Evolutionary conservation across 2,329 filamentous ascomycete genomes (phyloP).

Genomic region (Cytospora leucostoma): DNA sequence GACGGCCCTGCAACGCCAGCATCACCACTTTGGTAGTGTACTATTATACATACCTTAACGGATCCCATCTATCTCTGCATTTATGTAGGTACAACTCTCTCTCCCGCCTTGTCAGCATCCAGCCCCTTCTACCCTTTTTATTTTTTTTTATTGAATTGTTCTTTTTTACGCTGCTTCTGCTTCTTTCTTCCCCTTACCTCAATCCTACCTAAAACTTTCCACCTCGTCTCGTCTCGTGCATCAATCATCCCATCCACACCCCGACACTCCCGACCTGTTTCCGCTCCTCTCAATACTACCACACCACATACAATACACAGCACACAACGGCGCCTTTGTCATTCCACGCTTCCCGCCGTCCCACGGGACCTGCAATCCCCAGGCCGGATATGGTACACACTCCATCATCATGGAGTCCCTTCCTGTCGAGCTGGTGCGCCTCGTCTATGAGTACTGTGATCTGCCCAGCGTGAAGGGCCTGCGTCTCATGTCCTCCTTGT

Average conservation of each 20-base stretch:
- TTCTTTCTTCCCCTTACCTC: conserved; percentile 12
- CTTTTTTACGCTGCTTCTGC: neutral
- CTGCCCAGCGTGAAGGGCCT: conserved; percentile 42
- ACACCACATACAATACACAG: neutral
- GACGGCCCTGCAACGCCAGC: conserved; percentile 3
- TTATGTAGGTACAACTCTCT: conserved; percentile 27
- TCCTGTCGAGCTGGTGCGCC: conserved; percentile 44
- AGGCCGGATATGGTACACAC: conserved; percentile 23
- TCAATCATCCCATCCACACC: neutral
- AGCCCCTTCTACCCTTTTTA: too few species aligned
- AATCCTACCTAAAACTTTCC: neutral
- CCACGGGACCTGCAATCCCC: conserved; percentile 14
- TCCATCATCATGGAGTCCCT: conserved; percentile 32
- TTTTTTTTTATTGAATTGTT: neutral
- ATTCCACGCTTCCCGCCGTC: conserved; percentile 10
- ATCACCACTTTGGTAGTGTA: neutral
- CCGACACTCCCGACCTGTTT: neutral
- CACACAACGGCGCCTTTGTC: neutral
- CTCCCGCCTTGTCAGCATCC: conserved; percentile 10
- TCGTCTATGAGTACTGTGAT: conserved; percentile 47
- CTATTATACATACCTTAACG: neutral
- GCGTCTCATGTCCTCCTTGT: conserved; percentile 41
- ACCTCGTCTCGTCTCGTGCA: neutral
- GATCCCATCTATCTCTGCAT: conserved; percentile 10
- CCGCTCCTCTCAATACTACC: conserved; percentile 1